Percentiles rank a stretch among this genome's conserved stretches.
Conservation (phyloP, 139 green algal species). For the Nannochloris sp. region DNA sequence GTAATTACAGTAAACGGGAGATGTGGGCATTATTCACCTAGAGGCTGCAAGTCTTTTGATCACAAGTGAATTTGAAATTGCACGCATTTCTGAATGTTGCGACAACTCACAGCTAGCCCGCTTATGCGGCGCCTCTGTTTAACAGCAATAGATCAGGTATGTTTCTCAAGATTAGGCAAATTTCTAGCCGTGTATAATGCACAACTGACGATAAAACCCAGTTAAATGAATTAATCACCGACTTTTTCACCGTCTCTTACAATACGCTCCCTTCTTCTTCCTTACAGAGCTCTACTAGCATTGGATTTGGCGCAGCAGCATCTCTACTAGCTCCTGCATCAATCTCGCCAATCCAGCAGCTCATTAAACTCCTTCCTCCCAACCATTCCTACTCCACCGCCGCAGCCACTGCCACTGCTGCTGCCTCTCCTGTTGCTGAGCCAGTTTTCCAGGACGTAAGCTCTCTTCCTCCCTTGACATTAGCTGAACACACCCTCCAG, state of each 20-base stretch:
- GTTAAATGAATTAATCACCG: too few relatives aligned
- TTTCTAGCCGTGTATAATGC: too few relatives aligned
- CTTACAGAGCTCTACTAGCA: background rate
- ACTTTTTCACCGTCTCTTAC: background rate
- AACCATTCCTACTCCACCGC: too few relatives aligned
- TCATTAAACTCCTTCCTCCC: background rate
- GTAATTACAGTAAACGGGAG: too few relatives aligned
- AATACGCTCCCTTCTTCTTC: background rate
- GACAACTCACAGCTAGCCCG: background rate
- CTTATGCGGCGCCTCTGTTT: background rate
- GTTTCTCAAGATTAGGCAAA: background rate
- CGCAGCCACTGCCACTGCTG: too few relatives aligned
- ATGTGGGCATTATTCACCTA: too few relatives aligned
- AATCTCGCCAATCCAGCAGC: background rate
- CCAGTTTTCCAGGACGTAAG: background rate
- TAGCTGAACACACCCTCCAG: constrained; percentile 13
- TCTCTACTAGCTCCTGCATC: background rate
- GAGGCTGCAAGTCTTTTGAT: too few relatives aligned
- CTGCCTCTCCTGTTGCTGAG: background rate
- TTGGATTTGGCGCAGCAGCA: background rate
- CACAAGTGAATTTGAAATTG: too few relatives aligned
- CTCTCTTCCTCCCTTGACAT: background rate
- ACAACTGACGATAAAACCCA: too few relatives aligned
- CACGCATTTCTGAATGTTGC: background rate
- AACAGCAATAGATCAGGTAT: background rate